A percentile compares a stretch with the other conserved stretches of the same genome.
Evolutionary conservation across 768 basidiomycete species (phyloP).

Genomic region (Trametes gibbosa): DNA sequence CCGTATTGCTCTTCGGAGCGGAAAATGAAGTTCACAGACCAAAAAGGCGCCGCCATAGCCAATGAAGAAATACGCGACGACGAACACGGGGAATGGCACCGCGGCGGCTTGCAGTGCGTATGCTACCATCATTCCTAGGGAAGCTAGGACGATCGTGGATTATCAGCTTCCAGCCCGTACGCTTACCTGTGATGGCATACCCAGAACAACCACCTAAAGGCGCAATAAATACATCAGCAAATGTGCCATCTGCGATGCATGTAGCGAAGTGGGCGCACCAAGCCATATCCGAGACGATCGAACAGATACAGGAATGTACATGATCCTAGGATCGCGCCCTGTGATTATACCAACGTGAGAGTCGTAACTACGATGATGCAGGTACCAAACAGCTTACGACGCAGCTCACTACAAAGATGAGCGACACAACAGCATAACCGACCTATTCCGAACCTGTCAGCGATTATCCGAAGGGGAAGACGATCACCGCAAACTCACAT

Average conservation of each 20-base stretch:
- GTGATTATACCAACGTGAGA: neutral
- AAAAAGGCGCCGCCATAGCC: constrained; percentile 42
- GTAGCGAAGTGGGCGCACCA: constrained; percentile 28
- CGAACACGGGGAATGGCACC: constrained; percentile 64
- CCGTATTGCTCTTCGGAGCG: neutral
- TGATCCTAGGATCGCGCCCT: constrained; percentile 48
- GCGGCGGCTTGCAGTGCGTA: constrained; percentile 53
- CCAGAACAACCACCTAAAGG: constrained; percentile 1
- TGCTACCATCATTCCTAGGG: constrained; percentile 48
- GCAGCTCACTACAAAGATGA: constrained; percentile 53
- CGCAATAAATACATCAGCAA: neutral
- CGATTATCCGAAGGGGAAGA: neutral
- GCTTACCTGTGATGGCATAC: neutral
- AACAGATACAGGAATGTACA: constrained; percentile 43
- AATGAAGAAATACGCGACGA: constrained; percentile 42
- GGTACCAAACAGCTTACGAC: constrained; percentile 28
- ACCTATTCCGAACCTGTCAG: constrained; percentile 29
- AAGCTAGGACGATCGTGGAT: constrained; percentile 33
- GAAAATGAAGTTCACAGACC: neutral
- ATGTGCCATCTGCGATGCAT: neutral
- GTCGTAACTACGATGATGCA: neutral
- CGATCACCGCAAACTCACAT: constrained; percentile 25
- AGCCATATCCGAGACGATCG: constrained; percentile 45
- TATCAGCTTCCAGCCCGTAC: neutral
- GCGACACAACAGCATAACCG: constrained; percentile 50